Conservation (phyloP, 106 monocot species). For the Platanthera guangdongensis region DNA sequence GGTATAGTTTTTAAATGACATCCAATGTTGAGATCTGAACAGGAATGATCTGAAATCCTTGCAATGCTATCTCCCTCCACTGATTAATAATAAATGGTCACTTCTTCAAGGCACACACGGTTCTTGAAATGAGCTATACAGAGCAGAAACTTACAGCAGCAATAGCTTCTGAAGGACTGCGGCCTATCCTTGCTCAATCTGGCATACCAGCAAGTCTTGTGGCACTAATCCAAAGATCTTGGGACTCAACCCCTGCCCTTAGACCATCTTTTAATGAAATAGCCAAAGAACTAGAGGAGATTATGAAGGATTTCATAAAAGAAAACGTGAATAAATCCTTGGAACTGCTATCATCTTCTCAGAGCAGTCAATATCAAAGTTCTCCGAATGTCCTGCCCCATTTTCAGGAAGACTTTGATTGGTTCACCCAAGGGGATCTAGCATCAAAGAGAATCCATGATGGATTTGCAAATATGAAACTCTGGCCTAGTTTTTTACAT, state of each 20-base stretch:
- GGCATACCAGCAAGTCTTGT: constrained; percentile 43
- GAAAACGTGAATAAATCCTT: not conserved
- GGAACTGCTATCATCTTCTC: constrained; percentile 10
- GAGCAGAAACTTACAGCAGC: constrained; percentile 89
- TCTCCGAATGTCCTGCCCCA: not conserved
- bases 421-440: constrained; percentile 63
- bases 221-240: constrained; percentile 63
- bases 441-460: constrained; percentile 19
- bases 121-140: constrained; percentile 98
- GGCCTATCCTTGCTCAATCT: constrained; percentile 50
- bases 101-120: constrained; percentile 77
- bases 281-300: constrained; percentile 35
- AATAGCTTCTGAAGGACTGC: constrained; percentile 66
- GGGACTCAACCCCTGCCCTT: constrained; percentile 56
- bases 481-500: constrained; percentile 30
- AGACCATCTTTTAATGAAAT: constrained; percentile 75
- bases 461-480: constrained; percentile 8
- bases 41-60: not conserved
- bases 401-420: constrained; percentile 60
- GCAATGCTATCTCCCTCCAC: not conserved
- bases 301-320: constrained; percentile 23
- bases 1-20: constrained; percentile 29
- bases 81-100: not conserved
- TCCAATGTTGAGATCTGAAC: not conserved
- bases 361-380: constrained; percentile 8